Evolutionary conservation across 257 asterid species (phyloP).

Genomic region (Solanum appendiculatum): DNA sequence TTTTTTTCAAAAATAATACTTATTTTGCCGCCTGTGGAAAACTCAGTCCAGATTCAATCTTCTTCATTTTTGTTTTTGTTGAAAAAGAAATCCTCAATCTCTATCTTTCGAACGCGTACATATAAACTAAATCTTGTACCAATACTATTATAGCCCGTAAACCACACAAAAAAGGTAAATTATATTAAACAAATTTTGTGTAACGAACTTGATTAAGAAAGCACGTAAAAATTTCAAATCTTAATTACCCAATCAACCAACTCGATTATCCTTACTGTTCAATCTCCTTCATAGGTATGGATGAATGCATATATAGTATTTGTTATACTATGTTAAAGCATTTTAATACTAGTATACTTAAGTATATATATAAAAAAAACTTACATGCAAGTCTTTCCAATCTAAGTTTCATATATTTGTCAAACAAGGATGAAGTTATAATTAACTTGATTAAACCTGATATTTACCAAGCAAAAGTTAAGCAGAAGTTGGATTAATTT

Average conservation of each 20-base stretch:
- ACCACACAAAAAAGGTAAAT: background rate
- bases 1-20: too few relatives aligned
- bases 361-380: background rate
- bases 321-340: background rate
- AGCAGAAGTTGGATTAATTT: background rate
- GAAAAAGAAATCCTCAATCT: too few relatives aligned
- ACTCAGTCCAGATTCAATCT: background rate
- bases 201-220: rapidly evolving
- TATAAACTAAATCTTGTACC: background rate
- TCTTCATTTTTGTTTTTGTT: background rate
- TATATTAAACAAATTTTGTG: background rate
- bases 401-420: background rate
- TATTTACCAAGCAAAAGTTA: background rate
- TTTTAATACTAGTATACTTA: background rate
- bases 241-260: background rate
- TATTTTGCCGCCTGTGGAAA: background rate
- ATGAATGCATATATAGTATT: background rate
- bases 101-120: background rate
- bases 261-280: background rate
- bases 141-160: rapidly evolving
- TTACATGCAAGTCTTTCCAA: background rate
- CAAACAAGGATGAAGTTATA: background rate
- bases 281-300: background rate
- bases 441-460: background rate
- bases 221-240: rapidly evolving